Evolutionary conservation across 345 rosid genomes (phyloP).

Genomic region (Theobroma cacao): DNA sequence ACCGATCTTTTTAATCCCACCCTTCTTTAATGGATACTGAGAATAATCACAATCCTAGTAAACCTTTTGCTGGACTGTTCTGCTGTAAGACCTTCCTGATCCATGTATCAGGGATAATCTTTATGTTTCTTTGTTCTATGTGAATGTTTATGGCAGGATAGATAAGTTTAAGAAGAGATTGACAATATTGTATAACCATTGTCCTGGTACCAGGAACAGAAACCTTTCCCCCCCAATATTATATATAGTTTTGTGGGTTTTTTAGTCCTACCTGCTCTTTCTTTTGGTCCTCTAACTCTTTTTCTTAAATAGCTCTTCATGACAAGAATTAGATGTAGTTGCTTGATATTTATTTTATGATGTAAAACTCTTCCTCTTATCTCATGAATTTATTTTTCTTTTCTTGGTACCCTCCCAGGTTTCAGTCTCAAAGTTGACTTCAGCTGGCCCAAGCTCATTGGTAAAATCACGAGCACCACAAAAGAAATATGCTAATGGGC

Average conservation of each 20-base stretch:
- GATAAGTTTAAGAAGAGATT: neutral
- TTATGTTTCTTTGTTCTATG: neutral
- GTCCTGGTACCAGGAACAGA: neutral
- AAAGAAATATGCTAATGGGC: constrained; percentile 50
- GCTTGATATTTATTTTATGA: neutral
- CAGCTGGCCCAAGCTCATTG: constrained; percentile 35
- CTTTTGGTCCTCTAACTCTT: neutral
- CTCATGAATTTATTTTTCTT: neutral
- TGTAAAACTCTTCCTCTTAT: neutral
- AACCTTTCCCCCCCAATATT: neutral
- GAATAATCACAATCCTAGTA: neutral
- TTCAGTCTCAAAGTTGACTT: constrained; percentile 44
- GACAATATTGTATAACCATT: neutral
- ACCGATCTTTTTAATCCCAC: neutral
- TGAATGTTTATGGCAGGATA: neutral
- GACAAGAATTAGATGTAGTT: constrained; percentile 14
- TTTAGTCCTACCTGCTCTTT: neutral
- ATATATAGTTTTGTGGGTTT: neutral
- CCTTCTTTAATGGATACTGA: neutral
- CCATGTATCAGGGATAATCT: neutral
- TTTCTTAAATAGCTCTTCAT: constrained; percentile 11
- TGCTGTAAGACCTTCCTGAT: neutral
- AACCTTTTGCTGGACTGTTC: neutral
- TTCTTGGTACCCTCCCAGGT: constrained; percentile 29
- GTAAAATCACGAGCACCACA: constrained; percentile 39